Evolutionary conservation across 176 grass and related monocot genomes (phyloP).

Genomic region (Triticum urartu): DNA sequence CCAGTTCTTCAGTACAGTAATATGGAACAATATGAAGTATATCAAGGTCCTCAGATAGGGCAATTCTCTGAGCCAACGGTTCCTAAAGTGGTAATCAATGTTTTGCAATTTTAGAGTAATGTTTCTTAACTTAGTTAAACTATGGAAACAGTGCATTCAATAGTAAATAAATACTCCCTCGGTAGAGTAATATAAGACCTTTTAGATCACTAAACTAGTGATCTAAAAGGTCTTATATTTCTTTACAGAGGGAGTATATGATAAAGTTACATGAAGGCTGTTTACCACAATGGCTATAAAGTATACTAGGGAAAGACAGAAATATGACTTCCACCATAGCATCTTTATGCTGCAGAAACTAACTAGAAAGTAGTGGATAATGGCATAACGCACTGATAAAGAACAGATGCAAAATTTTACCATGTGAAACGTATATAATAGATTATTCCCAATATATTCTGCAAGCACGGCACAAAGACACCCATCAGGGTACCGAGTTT

Average conservation of each 20-base stretch:
- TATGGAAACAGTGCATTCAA: not conserved
- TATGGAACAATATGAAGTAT: slow-evolving; percentile 8
- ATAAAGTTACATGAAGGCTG: slow-evolving; percentile 9
- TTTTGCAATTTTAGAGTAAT: no score
- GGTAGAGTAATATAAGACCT: no score
- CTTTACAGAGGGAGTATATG: not conserved
- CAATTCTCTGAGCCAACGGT: not conserved
- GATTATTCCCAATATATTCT: slow-evolving; percentile 98
- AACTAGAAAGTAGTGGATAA: not conserved
- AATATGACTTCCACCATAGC: not conserved
- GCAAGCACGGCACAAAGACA: slow-evolving; percentile 93
- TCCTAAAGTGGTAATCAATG: not conserved
- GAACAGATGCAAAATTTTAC: slow-evolving; percentile 28
- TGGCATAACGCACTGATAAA: not conserved
- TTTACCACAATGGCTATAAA: not conserved
- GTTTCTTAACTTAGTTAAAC: no score
- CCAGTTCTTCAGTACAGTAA: not conserved
- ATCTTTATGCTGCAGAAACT: not conserved
- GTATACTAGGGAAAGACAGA: not conserved
- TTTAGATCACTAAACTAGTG: no score
- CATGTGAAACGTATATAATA: slow-evolving; percentile 98
- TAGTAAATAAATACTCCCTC: not conserved
- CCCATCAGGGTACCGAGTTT: slow-evolving; percentile 95
- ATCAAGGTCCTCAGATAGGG: not conserved
- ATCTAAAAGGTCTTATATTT: no score